Evolutionary conservation across 2,329 filamentous ascomycete genomes (phyloP).

Genomic region (Fusarium fracticaudum): DNA sequence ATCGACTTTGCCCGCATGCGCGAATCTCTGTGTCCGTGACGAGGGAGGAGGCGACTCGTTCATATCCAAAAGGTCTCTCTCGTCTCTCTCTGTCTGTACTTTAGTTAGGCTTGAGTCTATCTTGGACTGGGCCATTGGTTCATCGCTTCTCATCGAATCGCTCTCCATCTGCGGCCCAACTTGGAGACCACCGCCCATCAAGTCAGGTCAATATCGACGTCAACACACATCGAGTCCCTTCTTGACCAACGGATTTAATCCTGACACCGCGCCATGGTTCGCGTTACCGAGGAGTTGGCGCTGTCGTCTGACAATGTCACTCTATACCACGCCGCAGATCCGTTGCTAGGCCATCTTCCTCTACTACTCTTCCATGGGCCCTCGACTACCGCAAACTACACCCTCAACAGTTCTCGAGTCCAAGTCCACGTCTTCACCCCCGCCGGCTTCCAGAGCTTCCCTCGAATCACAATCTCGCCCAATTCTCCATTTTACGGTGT

Average conservation of each 20-base stretch:
- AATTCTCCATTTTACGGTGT: constrained; percentile 91
- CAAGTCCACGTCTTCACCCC: constrained; percentile 93
- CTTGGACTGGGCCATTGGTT: neutral
- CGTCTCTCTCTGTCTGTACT: constrained; percentile 4
- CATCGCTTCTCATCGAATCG: constrained; percentile 24
- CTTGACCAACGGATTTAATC: constrained; percentile 30
- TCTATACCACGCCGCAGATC: constrained; percentile 90
- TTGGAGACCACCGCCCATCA: constrained; percentile 31
- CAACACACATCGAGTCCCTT: constrained; percentile 26
- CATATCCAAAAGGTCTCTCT: constrained; percentile 10
- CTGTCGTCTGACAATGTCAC: constrained; percentile 83
- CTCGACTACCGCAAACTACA: constrained; percentile 88
- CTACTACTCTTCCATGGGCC: constrained; percentile 92
- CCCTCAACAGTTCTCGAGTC: constrained; percentile 88
- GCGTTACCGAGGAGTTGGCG: constrained; percentile 79
- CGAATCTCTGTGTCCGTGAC: constrained; percentile 34
- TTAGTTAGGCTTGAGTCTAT: neutral
- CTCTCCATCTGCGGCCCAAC: constrained; percentile 39
- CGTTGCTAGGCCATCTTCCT: constrained; percentile 80
- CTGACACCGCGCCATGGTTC: constrained; percentile 74
- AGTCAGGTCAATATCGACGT: constrained; percentile 17
- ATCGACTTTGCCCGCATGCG: constrained; percentile 26
- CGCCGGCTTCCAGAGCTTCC: constrained; percentile 88
- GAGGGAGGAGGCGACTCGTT: constrained; percentile 39
- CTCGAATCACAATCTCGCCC: constrained; percentile 90